Evolutionary conservation across 441 rosid genomes (phyloP).

Genomic region (Gossypium schwendimanii): DNA sequence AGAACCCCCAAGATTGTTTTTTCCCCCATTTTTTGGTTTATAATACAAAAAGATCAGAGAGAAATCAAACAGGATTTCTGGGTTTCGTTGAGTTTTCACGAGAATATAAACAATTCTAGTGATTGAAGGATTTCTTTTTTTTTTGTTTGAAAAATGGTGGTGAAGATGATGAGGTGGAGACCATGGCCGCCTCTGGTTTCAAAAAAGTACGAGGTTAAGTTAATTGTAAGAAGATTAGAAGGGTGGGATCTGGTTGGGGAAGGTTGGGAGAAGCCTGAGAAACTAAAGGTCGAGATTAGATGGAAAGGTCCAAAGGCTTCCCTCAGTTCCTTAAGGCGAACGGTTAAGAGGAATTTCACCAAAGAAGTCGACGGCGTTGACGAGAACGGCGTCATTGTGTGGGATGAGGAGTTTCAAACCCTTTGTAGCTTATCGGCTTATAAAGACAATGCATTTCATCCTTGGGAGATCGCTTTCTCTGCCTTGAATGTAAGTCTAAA

Average conservation of each 20-base stretch:
- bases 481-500: slow-evolving; percentile 63
- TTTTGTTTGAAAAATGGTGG: slow-evolving; percentile 48
- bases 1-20: background rate
- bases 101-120: background rate
- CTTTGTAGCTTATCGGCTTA: slow-evolving; percentile 57
- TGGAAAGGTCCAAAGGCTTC: slow-evolving; percentile 91
- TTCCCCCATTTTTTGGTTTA: background rate
- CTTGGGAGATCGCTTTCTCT: slow-evolving; percentile 89
- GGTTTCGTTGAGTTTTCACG: slow-evolving; percentile 1
- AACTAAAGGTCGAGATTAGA: slow-evolving; percentile 66
- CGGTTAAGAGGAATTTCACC: slow-evolving; percentile 78
- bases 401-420: slow-evolving; percentile 88
- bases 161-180: slow-evolving; percentile 94
- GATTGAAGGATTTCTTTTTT: background rate
- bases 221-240: slow-evolving; percentile 56
- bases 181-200: slow-evolving; percentile 82
- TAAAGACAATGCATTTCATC: slow-evolving; percentile 67
- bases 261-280: slow-evolving; percentile 24
- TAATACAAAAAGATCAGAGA: background rate
- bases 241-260: slow-evolving; percentile 70
- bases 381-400: slow-evolving; percentile 41
- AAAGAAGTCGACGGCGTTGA: slow-evolving; percentile 41
- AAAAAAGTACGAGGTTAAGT: slow-evolving; percentile 66
- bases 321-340: slow-evolving; percentile 61
- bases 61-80: slow-evolving; percentile 6